Conservation (phyloP, 192 early-diverging fungal genomes). For the Coemansia sp. region DNA sequence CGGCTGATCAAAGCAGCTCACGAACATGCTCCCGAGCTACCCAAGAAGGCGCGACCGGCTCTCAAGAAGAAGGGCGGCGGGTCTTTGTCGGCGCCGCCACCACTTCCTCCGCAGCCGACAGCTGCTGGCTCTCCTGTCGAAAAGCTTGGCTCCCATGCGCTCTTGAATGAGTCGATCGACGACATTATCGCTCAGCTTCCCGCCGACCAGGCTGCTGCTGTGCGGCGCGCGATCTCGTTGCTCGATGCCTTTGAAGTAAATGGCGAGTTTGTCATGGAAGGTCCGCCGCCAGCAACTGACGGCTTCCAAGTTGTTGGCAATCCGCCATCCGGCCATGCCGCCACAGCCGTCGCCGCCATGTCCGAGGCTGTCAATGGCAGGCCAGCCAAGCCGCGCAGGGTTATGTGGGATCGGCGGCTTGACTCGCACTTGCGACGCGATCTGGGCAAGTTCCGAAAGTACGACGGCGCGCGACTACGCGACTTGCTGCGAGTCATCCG, state of each 20-base stretch:
- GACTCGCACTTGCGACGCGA: conserved; percentile 65
- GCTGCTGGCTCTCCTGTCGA: neutral
- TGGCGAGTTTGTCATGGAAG: conserved; percentile 46
- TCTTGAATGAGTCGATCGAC: conserved; percentile 40
- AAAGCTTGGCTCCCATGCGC: conserved; percentile 23
- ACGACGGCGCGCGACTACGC: conserved; percentile 76
- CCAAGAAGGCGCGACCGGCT: conserved; percentile 20
- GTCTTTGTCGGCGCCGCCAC: neutral
- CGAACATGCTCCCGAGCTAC: conserved; percentile 27
- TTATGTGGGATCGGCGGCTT: conserved; percentile 48
- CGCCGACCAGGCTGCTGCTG: conserved; percentile 34
- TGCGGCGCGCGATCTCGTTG: conserved; percentile 41
- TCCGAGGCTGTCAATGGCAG: conserved; percentile 10
- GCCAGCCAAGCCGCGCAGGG: conserved; percentile 12
- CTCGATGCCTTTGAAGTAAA: conserved; percentile 45
- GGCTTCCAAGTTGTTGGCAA: conserved; percentile 49
- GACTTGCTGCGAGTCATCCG: conserved; percentile 88
- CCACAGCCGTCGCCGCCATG: conserved; percentile 29
- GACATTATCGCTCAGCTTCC: conserved; percentile 42
- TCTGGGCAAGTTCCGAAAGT: conserved; percentile 90
- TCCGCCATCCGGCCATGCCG: conserved; percentile 14
- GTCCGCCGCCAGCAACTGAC: conserved; percentile 29
- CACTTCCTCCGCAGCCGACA: neutral
- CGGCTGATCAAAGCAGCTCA: conserved; percentile 50
- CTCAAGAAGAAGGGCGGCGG: conserved; percentile 35